phyloP scores from a whole-genome alignment of 495 filamentous ascomycete species.

The Talaromyces borbonicus region DNA sequence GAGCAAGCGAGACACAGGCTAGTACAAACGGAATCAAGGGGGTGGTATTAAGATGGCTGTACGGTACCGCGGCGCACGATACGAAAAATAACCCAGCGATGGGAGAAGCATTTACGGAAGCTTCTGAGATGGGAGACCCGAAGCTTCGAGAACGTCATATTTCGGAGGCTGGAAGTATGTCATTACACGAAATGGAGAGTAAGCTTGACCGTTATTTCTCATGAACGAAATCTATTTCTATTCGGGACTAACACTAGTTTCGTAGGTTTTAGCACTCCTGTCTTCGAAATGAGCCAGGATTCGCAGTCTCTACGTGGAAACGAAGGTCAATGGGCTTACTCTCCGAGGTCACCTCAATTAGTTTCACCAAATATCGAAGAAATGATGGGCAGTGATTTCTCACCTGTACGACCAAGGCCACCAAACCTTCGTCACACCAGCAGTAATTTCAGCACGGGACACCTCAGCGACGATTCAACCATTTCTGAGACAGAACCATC shows the following conservation, averaged over 20 bases:
- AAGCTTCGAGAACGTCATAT: neutral
- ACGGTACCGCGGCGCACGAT: constrained; percentile 6
- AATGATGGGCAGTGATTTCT: neutral
- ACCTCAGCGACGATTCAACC: constrained; percentile 3
- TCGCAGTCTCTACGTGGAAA: neutral
- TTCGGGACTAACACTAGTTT: neutral
- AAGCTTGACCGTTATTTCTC: neutral
- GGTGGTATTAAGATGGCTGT: constrained; percentile 8
- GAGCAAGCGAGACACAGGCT: constrained; percentile 2
- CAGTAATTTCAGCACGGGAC: neutral
- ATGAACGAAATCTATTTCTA: neutral
- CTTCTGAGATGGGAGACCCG: neutral
- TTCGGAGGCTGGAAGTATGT: constrained; percentile 1
- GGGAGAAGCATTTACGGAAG: neutral
- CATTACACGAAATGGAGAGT: constrained; percentile 7
- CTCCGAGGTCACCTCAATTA: neutral
- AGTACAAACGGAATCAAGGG: constrained; percentile 2
- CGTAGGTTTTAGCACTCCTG: neutral
- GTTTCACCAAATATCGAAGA: neutral
- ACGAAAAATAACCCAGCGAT: constrained; percentile 2
- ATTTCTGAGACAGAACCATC: constrained; percentile 4
- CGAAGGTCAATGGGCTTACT: neutral
- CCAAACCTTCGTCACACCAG: neutral
- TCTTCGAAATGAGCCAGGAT: constrained; percentile 4
- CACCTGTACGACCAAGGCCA: neutral